A percentile compares a stretch with the other conserved stretches of the same genome.
Conservation (phyloP, 345 rosid species). For the Passiflora organensis region DNA sequence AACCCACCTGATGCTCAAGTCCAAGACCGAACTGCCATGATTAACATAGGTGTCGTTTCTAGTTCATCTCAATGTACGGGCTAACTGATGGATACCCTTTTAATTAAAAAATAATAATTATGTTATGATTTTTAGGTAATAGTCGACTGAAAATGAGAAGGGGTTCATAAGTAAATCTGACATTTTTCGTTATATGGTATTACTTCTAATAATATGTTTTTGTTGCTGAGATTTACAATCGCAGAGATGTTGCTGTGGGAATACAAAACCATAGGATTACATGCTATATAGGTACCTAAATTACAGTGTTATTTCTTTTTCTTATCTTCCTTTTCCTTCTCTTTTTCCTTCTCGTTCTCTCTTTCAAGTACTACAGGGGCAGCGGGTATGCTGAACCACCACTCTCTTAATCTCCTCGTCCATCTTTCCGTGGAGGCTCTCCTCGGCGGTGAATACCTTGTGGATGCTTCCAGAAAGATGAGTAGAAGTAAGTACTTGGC, state of each 20-base stretch:
- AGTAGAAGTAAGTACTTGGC: constrained; percentile 46
- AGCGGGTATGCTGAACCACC: constrained; percentile 99
- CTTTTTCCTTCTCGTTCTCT: constrained; percentile 51
- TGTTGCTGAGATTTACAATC: neutral
- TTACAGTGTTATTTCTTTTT: constrained; percentile 37
- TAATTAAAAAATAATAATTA: too few relatives aligned
- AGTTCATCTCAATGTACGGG: too few relatives aligned
- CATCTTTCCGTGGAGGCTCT: constrained; percentile 64
- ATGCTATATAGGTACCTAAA: constrained; percentile 2
- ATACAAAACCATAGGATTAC: constrained; percentile 6
- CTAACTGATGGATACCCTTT: too few relatives aligned
- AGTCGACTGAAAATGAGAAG: too few relatives aligned
- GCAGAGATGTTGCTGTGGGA: neutral
- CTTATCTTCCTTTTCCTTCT: constrained; percentile 52
- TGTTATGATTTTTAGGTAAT: too few relatives aligned
- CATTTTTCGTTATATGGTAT: neutral
- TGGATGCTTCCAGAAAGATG: constrained; percentile 60
- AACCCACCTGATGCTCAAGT: too few relatives aligned
- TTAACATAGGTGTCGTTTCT: too few relatives aligned
- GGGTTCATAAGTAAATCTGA: too few relatives aligned
- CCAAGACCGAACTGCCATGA: too few relatives aligned
- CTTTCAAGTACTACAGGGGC: constrained; percentile 76
- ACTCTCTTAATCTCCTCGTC: constrained; percentile 78
- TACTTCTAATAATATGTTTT: neutral
- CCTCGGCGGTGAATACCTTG: constrained; percentile 74